Base-by-base conservation (phyloP, 1,284 basidiomycete species). In the Cutaneotrichosporon arboriforme region DNA sequence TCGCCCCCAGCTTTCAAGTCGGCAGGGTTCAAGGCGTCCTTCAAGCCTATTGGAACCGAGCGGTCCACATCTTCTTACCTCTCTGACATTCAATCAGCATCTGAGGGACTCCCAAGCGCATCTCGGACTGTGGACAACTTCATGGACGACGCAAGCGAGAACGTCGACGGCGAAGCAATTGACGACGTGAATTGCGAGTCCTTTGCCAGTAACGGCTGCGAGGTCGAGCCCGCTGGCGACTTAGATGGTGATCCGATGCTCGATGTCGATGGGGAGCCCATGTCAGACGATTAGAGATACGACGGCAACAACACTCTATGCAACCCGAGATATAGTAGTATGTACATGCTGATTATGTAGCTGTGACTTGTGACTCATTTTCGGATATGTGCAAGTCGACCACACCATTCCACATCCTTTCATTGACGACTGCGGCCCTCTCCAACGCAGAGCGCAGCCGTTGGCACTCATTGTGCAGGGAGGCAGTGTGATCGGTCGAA, bases 361-460 rank as follows among this genome's bases (percentile, higher is more conserved):
- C n/a, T n/a, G n/a, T n/a, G n/a, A n/a, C n/a, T n/a, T n/a, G n/a
- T 18, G 15, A 21, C 40, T 13, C 21, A 31, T 12, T 31, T 10
- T 31, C 18, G 17, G 51, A 49, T 55, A 69, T 20, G 34, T 66
- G 63, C 37, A 67, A 33, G 48, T 74, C 71, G 17, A 74, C 68
- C 0, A 92, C 81, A 1, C 81, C 82, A 61, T 87, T 85, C 90
- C 90, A 93, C 85, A 93, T 92, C 48, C 81, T 80, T 65, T 92
- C 88, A 62, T 93, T 94, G 53, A 92, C 80, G 33, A 84, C 82
- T 65, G 88, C 88, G 4, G 90, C 90, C 67, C 83, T 85, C 22
- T 82, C 82, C 1, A 94, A 76, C 59, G 89, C 84, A 43, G 81
- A 80, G 33, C 79, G 80, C 53, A 92, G 72, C 20, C 72, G 75